phyloP scores from a whole-genome alignment of 176 grass and related monocot species.

The Ensete glaucum region DNA sequence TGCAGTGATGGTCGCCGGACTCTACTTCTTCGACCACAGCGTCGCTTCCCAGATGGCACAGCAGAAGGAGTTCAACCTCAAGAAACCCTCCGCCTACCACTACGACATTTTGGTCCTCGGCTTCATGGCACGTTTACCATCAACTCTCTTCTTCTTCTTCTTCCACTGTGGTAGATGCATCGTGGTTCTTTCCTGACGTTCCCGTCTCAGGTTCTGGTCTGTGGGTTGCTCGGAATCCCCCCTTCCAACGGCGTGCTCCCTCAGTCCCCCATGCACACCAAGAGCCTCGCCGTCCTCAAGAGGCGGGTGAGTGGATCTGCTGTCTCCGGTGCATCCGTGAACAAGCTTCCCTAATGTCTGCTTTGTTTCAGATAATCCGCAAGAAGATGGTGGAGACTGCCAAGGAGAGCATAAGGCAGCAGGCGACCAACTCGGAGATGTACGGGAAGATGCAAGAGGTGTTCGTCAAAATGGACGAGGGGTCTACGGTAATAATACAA shows the following conservation, averaged over 20 bases:
- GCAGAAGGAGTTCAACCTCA: conserved; percentile 92
- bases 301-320: conserved; percentile 45
- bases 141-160: not conserved
- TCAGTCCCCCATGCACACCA: conserved; percentile 97
- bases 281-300: conserved; percentile 75
- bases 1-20: conserved; percentile 80
- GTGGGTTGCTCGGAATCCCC: conserved; percentile 83
- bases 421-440: conserved; percentile 58
- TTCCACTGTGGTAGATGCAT: not conserved
- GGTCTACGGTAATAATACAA: conserved; percentile 22
- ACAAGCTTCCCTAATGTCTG: too few relatives aligned
- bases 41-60: conserved; percentile 97
- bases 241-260: conserved; percentile 94
- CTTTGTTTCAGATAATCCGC: conserved; percentile 35
- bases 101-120: conserved; percentile 90
- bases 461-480: conserved; percentile 60
- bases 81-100: conserved; percentile 86
- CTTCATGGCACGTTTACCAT: conserved; percentile 41
- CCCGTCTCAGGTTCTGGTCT: conserved; percentile 60
- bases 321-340: too few relatives aligned
- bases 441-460: conserved; percentile 86
- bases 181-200: not conserved
- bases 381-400: conserved; percentile 80
- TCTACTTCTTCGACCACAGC: conserved; percentile 98
- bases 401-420: conserved; percentile 43